phyloP scores from a whole-genome alignment of 1,284 basidiomycete genomes.

The Ceratobasidium sp. region DNA sequence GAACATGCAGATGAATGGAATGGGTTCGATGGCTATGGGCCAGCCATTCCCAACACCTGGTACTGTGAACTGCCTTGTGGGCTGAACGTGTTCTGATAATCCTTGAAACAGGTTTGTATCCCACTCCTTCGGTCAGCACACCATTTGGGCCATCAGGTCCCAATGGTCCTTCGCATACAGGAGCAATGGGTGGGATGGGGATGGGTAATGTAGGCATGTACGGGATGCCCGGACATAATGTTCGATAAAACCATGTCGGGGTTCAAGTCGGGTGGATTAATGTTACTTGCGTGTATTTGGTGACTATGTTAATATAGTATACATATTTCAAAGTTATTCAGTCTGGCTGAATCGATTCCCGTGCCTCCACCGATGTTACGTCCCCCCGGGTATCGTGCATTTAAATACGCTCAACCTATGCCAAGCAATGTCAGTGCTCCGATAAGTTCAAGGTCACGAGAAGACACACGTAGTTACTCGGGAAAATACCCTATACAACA shows the following conservation, averaged over 20 bases:
- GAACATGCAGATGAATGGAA: slow-evolving; percentile 42
- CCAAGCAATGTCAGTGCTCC: background rate
- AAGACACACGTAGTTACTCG: slow-evolving; percentile 80
- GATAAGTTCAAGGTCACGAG: slow-evolving; percentile 10
- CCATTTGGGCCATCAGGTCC: slow-evolving; percentile 37
- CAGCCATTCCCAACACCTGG: slow-evolving; percentile 35
- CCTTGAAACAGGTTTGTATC: slow-evolving; percentile 13
- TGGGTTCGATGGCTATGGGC: slow-evolving; percentile 38
- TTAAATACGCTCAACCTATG: slow-evolving; percentile 44
- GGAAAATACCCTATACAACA: slow-evolving; percentile 69
- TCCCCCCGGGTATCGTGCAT: background rate
- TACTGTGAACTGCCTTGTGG: background rate
- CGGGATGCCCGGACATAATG: slow-evolving; percentile 41
- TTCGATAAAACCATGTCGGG: slow-evolving; percentile 16
- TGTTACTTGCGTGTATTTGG: slow-evolving; percentile 21
- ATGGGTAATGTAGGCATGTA: slow-evolving; percentile 40
- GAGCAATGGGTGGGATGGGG: slow-evolving; percentile 39
- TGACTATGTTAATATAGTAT: slow-evolving; percentile 24
- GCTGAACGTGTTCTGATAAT: background rate
- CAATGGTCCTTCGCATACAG: slow-evolving; percentile 20
- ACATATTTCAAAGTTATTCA: background rate
- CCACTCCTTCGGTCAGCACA: slow-evolving; percentile 19
- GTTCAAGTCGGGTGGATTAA: background rate
- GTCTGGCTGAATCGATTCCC: background rate
- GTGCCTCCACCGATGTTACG: background rate